Evolutionary conservation across 2,329 filamentous ascomycete species (phyloP), one percentile per base, ranked within the genome.

Genomic region (Diaporthe vexans): DNA sequence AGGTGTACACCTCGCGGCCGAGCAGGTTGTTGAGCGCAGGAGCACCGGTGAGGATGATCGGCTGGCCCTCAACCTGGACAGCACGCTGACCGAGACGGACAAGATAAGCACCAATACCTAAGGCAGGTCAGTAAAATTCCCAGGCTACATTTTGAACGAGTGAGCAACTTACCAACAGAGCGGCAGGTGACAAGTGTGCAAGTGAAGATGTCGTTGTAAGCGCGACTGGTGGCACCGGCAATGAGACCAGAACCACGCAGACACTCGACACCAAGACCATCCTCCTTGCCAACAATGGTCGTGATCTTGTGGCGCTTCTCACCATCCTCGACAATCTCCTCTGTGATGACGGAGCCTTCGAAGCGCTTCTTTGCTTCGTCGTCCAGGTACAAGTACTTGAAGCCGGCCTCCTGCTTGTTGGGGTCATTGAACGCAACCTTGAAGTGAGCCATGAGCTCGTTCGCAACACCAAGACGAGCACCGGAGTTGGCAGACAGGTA

Each of bases 401-500:
- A 99, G 72, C 97, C 97, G 78, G 91, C 88, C 82, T 97, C 94
- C 57, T 94, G 97, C 83, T 92, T 95, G 76, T 86, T 85, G 4
- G 90, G 85, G 79, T 98, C 93, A 83, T 98, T 98, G 95, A 96
- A 99, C 3, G 96, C 97, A 72, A 98, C 95, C 78, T 94, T 97
- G 90, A 98, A 98, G 88, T 97, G 93, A 33, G 96, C 95, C 84
- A 99, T 97, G 77, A 99, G 89, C 88, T 98, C 97, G 79, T 98
- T 95, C 76, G 97, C 97, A 84, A 99, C 93, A 81, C 97, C 97
- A 79, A 99, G 94, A 81, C 97, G 95, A 78, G 97, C 97, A 90
- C 97, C 97, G 75, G 97, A 99, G 90, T 99, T 99, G 83, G 97
- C 97, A 83, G 97, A 99, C 75, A 99, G 89, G 86, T 99, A 99